Evolutionary conservation across 768 basidiomycete species (phyloP).

Genomic region (Pholiota molesta): DNA sequence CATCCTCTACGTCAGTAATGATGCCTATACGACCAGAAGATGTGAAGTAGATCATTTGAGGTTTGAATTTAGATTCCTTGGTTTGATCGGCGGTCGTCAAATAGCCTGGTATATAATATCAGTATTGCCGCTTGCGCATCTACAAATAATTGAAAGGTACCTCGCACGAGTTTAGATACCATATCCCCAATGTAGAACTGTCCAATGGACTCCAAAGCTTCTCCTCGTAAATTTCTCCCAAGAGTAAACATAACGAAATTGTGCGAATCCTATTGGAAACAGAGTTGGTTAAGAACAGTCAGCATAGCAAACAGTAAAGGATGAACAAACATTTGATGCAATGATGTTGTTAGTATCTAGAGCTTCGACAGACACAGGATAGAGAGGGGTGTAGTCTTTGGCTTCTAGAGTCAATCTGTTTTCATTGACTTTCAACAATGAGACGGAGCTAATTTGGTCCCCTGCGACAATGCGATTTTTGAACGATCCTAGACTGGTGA

Average conservation of each 20-base stretch:
- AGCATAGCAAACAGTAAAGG: background rate
- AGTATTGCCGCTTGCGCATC: constrained; percentile 5
- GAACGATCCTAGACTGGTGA: constrained; percentile 64
- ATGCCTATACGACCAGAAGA: constrained; percentile 80
- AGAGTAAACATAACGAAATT: constrained; percentile 69
- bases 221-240: constrained; percentile 42
- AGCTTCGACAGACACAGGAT: constrained; percentile 70
- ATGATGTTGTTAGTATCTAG: constrained; percentile 59
- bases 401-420: constrained; percentile 56
- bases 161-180: constrained; percentile 74
- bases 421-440: constrained; percentile 57
- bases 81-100: constrained; percentile 49
- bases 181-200: constrained; percentile 76
- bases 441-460: constrained; percentile 81
- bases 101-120: constrained; percentile 46
- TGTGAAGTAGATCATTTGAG: constrained; percentile 76
- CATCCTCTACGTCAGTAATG: constrained; percentile 59
- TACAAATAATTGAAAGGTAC: constrained; percentile 34
- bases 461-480: constrained; percentile 66
- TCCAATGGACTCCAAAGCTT: constrained; percentile 64
- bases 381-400: constrained; percentile 75
- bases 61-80: constrained; percentile 42
- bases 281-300: constrained; percentile 3
- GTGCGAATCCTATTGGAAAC: constrained; percentile 54
- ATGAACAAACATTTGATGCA: constrained; percentile 66